These are phyloP conservation scores for Prunus persica DNA, from an alignment of 306 rosid species.

Conservation along the genomic window Prunus_persica_NCBIv2 NC_034015.1:11245501-11246000, in stretches of 20 bases:
- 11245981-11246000: conserved; percentile 51
- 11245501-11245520: conserved; percentile 9
- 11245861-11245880: background rate
- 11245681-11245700: background rate
- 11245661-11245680: background rate
- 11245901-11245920: background rate
- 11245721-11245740: conserved; percentile 4
- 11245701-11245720: background rate
- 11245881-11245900: background rate
- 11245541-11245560: background rate
- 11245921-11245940: background rate
- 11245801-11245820: background rate
- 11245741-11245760: background rate
- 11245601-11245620: background rate
- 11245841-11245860: background rate
- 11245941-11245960: conserved; percentile 52
- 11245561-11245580: conserved; percentile 16
- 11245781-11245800: background rate
- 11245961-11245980: conserved; percentile 55
- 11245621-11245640: background rate
- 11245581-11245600: background rate
- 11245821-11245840: background rate
- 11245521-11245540: conserved; percentile 17
- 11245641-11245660: background rate
- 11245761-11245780: background rate